Evolutionary conservation across 139 green algal genomes (phyloP).

Genomic region (Marvania coccoides): DNA sequence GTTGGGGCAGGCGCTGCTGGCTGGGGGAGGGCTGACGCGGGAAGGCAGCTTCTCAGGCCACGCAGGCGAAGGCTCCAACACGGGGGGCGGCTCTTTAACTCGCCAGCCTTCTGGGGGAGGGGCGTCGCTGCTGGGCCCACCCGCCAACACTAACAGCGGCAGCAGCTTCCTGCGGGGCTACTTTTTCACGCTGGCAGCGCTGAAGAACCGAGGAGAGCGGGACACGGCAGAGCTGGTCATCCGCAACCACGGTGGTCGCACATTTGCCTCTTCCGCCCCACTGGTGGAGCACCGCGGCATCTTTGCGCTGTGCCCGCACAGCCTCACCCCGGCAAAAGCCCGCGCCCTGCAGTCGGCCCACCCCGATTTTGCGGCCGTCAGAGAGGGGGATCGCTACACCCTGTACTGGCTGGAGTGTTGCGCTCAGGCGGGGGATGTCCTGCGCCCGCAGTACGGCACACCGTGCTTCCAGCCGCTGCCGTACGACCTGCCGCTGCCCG

Average conservation of each 20-base stretch:
- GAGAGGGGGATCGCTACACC: slow-evolving; percentile 30
- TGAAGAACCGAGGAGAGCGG: slow-evolving; percentile 8
- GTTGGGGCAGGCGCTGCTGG: neutral
- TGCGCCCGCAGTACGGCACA: neutral
- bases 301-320: slow-evolving; percentile 30
- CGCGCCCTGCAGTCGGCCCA: slow-evolving; percentile 3
- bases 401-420: slow-evolving; percentile 35
- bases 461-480: slow-evolving; percentile 28
- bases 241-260: slow-evolving; percentile 17
- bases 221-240: slow-evolving; percentile 1
- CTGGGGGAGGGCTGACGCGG: neutral
- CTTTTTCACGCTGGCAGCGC: slow-evolving; percentile 39
- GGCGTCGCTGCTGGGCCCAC: neutral
- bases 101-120: neutral
- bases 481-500: slow-evolving; percentile 23
- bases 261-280: slow-evolving; percentile 11
- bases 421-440: neutral
- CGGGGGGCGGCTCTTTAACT: neutral
- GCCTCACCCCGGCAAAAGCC: neutral
- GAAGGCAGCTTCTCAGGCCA: too few relatives aligned
- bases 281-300: slow-evolving; percentile 6
- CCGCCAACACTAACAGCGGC: neutral
- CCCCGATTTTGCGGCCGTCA: slow-evolving; percentile 34
- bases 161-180: slow-evolving; percentile 9
- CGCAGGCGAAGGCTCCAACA: too few relatives aligned